phyloP scores from a whole-genome alignment of 1,139 yeast genomes.

The Torulaspora globosa region DNA sequence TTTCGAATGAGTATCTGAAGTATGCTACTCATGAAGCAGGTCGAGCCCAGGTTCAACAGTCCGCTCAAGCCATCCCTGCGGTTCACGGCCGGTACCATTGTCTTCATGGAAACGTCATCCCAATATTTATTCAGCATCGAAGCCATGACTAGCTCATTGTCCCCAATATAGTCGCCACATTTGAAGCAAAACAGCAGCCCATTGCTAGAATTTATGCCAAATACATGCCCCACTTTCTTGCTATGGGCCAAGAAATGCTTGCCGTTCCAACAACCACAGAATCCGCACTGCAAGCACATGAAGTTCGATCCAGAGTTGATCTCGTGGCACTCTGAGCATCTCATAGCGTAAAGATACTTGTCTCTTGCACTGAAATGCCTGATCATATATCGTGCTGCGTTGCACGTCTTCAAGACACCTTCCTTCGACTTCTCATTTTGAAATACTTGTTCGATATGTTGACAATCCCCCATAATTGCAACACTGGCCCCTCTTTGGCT shows the following conservation, averaged over 20 bases:
- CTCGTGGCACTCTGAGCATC: constrained; percentile 32
- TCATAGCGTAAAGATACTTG: constrained; percentile 24
- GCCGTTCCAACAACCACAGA: constrained; percentile 64
- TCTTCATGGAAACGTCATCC: constrained; percentile 35
- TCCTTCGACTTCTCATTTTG: constrained; percentile 29
- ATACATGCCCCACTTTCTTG: constrained; percentile 58
- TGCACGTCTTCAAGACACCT: constrained; percentile 30
- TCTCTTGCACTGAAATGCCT: constrained; percentile 24
- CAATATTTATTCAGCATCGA: constrained; percentile 28
- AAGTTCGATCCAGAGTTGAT: constrained; percentile 48
- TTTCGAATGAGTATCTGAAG: constrained; percentile 84
- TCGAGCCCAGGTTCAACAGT: constrained; percentile 88
- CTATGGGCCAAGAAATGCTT: constrained; percentile 63
- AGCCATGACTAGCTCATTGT: constrained; percentile 34
- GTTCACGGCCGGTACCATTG: constrained; percentile 51
- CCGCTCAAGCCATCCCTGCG: constrained; percentile 80
- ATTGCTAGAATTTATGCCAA: constrained; percentile 48
- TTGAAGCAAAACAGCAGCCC: constrained; percentile 71
- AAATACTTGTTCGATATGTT: constrained; percentile 31
- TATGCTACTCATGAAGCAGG: constrained; percentile 91
- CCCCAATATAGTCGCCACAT: constrained; percentile 69
- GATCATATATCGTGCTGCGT: constrained; percentile 28
- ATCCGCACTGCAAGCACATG: constrained; percentile 81
- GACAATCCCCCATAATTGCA: constrained; percentile 16
- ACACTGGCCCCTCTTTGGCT: not conserved